Percentiles rank a stretch among this genome's conserved stretches.
Conservation (phyloP, 805 yeast species). For the Blastobotrys terrestris region DNA sequence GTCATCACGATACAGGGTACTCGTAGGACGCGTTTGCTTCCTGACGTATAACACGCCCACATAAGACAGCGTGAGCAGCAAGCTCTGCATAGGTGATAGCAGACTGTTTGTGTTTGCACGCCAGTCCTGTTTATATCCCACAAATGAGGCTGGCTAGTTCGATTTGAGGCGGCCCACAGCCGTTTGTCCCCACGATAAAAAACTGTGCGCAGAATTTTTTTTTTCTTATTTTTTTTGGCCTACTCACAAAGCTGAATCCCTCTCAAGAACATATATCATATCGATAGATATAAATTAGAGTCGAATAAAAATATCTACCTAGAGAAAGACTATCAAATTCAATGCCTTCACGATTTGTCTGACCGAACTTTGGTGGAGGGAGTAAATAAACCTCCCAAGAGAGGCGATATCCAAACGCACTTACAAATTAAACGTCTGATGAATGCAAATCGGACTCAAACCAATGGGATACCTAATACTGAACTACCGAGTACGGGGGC, state of each 20-base stretch:
- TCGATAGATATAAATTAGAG: no score
- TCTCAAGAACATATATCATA: no score
- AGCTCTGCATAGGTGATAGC: not conserved
- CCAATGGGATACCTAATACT: not conserved
- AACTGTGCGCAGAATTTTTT: no score
- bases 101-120: not conserved
- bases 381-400: not conserved
- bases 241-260: no score
- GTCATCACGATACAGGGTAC: conserved; percentile 17
- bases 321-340: no score
- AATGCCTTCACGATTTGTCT: no score
- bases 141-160: not conserved
- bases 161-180: not conserved
- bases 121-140: not conserved
- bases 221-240: no score
- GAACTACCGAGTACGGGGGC: not conserved
- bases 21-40: conserved; percentile 20
- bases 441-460: not conserved
- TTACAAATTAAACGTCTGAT: not conserved
- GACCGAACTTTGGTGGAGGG: not conserved
- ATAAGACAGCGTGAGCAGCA: conserved; percentile 18
- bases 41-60: conserved; percentile 21
- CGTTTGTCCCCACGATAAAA: not conserved
- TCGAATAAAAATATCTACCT: no score
- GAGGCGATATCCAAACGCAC: not conserved